Base-by-base conservation (phyloP, 805 yeast species). In the Kazachstania africana region DNA sequence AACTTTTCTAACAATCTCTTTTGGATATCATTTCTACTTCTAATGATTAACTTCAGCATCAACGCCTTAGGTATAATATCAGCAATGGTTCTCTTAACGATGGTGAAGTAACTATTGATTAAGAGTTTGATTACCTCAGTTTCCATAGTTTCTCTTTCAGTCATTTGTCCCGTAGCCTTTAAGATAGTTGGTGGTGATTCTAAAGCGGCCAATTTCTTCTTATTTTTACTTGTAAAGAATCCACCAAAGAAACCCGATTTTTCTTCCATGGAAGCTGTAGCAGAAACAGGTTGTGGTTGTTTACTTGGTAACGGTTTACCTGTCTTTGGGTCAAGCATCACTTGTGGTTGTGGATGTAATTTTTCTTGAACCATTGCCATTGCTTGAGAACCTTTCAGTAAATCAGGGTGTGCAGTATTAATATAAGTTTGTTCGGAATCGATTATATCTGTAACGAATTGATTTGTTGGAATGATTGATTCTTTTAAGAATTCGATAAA, bases 371-470 rank as follows among this genome's bases (percentile, higher is more conserved):
- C 95, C 56, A 84, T 76, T 4, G 81, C 75, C 91, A 88, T 79
- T 5, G 97, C 97, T 50, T 80, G 87, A 21, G 94, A 78, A 28
- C 98, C 98, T 55, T 82, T 87, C 46, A 91, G 68, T 50, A 91
- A 72, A 55, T 91, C 97, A 4, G 97, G 96, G 53, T 91, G 98
- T 2, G 95, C 97, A 4, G 98, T 91, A 60, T 91, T 91, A 45
- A 91, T 85, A 58, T 91, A 91, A 3, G 94, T 78, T 50, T 87
- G 88, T 60, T 91, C 98, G 37, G 94, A 66, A 36, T 59, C 64
- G 44, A 91, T 84, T 36, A 91, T 68, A 55, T 91, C 96, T 21
- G 66, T 58, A 25, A 87, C 95, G 49, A 91, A 82, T 33, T 70
- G 69, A 53, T 78, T 84, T 15, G 98, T 84, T 38, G 98, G 97